Evolutionary conservation across 208 protist species (phyloP).

Genomic region (Trypanosoma cruzi): DNA sequence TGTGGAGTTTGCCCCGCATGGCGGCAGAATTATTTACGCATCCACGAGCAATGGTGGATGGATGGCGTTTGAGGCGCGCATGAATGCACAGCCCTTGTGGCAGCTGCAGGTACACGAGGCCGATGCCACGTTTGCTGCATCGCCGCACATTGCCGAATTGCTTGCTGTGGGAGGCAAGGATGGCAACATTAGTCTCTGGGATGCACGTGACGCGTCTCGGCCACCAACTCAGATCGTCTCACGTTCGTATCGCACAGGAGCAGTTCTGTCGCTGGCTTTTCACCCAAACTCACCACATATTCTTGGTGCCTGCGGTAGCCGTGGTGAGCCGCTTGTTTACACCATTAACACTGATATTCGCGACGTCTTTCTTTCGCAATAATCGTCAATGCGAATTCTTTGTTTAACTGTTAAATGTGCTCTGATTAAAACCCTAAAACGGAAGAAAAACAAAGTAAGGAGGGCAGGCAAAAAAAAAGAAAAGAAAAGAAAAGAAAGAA

Average conservation of each 20-base stretch:
- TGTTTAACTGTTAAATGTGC: background rate
- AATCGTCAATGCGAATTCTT: background rate
- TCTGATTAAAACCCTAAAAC: background rate
- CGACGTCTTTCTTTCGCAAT: conserved; percentile 43
- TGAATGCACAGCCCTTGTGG: conserved; percentile 53
- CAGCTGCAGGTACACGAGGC: conserved; percentile 62
- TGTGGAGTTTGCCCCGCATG: conserved; percentile 59
- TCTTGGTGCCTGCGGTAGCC: conserved; percentile 76
- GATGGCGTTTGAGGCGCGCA: conserved; percentile 78
- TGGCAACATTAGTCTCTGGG: conserved; percentile 87
- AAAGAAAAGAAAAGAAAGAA: background rate
- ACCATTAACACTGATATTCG: conserved; percentile 83
- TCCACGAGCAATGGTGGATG: conserved; percentile 69
- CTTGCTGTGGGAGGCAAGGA: conserved; percentile 92
- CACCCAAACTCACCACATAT: conserved; percentile 90
- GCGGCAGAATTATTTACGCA: conserved; percentile 32
- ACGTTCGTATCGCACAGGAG: conserved; percentile 79
- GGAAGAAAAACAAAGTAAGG: background rate
- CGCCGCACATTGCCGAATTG: conserved; percentile 71
- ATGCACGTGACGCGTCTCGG: conserved; percentile 43
- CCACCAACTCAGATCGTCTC: conserved; percentile 53
- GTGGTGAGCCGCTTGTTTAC: conserved; percentile 90
- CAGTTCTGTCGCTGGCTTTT: conserved; percentile 82
- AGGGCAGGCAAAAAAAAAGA: background rate
- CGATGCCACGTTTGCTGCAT: conserved; percentile 80